phyloP scores from a whole-genome alignment of 2,329 filamentous ascomycete genomes.

The Pyrenophora teres region DNA sequence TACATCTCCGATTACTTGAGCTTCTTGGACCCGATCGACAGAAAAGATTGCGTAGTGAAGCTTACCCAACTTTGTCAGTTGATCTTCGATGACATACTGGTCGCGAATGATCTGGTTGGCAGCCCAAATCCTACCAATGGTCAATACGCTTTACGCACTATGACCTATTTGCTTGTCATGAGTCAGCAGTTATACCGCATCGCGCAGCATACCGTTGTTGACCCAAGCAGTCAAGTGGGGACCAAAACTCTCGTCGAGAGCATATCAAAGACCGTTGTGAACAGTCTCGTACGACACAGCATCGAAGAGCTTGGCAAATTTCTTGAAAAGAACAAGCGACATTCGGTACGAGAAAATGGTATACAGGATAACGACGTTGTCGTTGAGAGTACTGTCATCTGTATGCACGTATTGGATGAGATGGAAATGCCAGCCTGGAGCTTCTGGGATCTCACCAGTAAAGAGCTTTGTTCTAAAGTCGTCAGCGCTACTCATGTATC shows the following conservation, averaged over 20 bases:
- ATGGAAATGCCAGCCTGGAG: slow-evolving; percentile 33
- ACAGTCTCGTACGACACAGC: slow-evolving; percentile 40
- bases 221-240: slow-evolving; percentile 17
- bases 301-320: slow-evolving; percentile 49
- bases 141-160: slow-evolving; percentile 14
- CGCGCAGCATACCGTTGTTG: slow-evolving; percentile 31
- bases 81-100: slow-evolving; percentile 29
- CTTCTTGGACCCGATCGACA: slow-evolving; percentile 61
- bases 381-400: slow-evolving; percentile 55
- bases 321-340: slow-evolving; percentile 52
- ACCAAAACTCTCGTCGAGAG: slow-evolving; percentile 40
- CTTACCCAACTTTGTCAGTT: slow-evolving; percentile 50
- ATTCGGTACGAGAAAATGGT: slow-evolving; percentile 53
- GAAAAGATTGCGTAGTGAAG: slow-evolving; percentile 52
- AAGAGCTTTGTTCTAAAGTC: slow-evolving; percentile 33
- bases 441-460: slow-evolving; percentile 54
- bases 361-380: slow-evolving; percentile 52
- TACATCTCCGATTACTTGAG: slow-evolving; percentile 57
- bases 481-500: slow-evolving; percentile 30
- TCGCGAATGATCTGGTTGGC: slow-evolving; percentile 16
- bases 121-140: background rate
- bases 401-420: slow-evolving; percentile 50
- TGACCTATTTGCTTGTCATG: slow-evolving; percentile 40
- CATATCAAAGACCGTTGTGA: slow-evolving; percentile 46
- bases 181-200: slow-evolving; percentile 40